phyloP scores from a whole-genome alignment of 2,329 filamentous ascomycete species.

The Lasiodiplodia hormozganensis region DNA sequence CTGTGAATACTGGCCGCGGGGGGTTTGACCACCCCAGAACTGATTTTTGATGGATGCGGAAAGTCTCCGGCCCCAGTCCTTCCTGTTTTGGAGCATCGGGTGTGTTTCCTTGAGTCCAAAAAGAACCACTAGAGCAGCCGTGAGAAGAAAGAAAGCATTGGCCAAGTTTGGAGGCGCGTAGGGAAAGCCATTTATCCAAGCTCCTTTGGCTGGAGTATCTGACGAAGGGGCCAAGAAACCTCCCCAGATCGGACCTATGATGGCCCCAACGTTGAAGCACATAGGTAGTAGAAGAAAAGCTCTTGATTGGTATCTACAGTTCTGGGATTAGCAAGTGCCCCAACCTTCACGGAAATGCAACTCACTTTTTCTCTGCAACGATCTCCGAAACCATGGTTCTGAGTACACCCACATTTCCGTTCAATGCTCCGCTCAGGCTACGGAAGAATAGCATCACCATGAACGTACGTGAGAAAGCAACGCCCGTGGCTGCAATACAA shows the following conservation, averaged over 20 bases:
- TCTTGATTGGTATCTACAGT: conserved; percentile 48
- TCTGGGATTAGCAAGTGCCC: background rate
- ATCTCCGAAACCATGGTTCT: conserved; percentile 77
- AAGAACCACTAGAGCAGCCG: conserved; percentile 62
- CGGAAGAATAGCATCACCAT: conserved; percentile 68
- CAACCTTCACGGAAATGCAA: background rate
- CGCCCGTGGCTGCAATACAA: conserved; percentile 68
- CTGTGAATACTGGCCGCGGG: background rate
- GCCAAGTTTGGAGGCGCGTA: conserved; percentile 74
- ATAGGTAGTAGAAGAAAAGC: conserved; percentile 69
- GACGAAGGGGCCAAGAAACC: conserved; percentile 32
- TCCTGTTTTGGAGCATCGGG: background rate
- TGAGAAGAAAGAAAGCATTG: conserved; percentile 66
- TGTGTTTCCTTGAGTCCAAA: conserved; percentile 60
- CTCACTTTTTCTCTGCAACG: conserved; percentile 70
- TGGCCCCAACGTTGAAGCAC: conserved; percentile 68
- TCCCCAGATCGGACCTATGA: conserved; percentile 50
- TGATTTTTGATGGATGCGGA: background rate
- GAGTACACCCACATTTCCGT: conserved; percentile 78
- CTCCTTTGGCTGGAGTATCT: conserved; percentile 50
- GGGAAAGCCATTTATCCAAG: conserved; percentile 65
- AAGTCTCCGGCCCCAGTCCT: background rate
- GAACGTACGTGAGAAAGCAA: conserved; percentile 72
- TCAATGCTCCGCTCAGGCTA: conserved; percentile 69
- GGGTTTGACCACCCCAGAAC: background rate